phyloP scores from a whole-genome alignment of 805 yeast species.

The Metschnikowia henanensis region DNA sequence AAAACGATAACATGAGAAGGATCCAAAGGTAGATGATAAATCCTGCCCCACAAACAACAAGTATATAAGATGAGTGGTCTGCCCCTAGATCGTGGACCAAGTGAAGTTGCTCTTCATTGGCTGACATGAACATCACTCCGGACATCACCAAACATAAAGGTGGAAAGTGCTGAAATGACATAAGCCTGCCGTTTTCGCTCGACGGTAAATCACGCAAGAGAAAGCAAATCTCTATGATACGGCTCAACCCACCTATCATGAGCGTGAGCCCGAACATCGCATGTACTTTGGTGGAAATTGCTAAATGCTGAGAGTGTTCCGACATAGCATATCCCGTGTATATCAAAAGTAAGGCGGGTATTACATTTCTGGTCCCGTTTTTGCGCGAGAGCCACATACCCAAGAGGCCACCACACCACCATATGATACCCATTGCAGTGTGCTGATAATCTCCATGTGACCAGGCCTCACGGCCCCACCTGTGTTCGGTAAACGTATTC shows the following conservation, averaged over 20 bases:
- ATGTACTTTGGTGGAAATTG: constrained; percentile 84
- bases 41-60: constrained; percentile 71
- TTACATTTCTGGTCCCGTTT: constrained; percentile 44
- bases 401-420: constrained; percentile 93
- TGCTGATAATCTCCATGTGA: constrained; percentile 92
- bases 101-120: constrained; percentile 83
- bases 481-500: constrained; percentile 93
- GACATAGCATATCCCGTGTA: constrained; percentile 96
- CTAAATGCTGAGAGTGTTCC: constrained; percentile 76
- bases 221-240: constrained; percentile 80
- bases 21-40: constrained; percentile 70
- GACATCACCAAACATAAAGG: constrained; percentile 76
- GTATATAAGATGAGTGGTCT: constrained; percentile 80
- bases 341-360: constrained; percentile 80
- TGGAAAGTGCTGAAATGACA: constrained; percentile 83
- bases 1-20: constrained; percentile 56
- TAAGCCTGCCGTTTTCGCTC: constrained; percentile 42
- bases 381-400: constrained; percentile 74
- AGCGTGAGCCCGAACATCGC: constrained; percentile 80
- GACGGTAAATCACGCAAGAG: constrained; percentile 62
- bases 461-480: constrained; percentile 93
- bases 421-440: constrained; percentile 92
- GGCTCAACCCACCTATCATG: constrained; percentile 71
- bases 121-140: constrained; percentile 87
- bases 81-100: constrained; percentile 74